Percentiles rank a stretch among this genome's conserved stretches.
These are phyloP conservation scores for Geotrichum carabidarum DNA, from an alignment of 1,139 yeast species.

Conservation along the genomic window DNA sequence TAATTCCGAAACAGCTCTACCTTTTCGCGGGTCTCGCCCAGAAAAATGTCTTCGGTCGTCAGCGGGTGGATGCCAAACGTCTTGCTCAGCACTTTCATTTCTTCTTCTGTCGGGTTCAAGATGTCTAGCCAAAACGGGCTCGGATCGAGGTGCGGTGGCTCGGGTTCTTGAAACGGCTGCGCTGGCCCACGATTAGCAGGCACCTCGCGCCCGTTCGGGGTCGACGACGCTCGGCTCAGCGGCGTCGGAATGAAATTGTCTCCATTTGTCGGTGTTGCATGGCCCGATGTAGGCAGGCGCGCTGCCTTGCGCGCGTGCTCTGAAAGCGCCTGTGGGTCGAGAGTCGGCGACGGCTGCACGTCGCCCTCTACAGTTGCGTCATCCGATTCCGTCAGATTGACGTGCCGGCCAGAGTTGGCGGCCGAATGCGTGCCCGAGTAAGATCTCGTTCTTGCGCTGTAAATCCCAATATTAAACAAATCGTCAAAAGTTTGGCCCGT, in stretches of 20 bases:
- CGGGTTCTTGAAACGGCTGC: not conserved
- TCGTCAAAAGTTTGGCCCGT: constrained; percentile 38
- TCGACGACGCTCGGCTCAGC: constrained; percentile 1
- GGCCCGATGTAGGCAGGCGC: not conserved
- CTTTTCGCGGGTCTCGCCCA: constrained; percentile 92
- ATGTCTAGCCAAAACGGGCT: constrained; percentile 88
- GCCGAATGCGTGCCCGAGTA: not conserved
- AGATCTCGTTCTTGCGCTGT: not conserved
- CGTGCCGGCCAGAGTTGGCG: not conserved
- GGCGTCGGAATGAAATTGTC: not conserved
- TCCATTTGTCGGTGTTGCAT: not conserved
- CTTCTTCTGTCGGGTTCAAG: constrained; percentile 88
- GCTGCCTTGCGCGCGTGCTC: not conserved
- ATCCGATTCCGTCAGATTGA: not conserved
- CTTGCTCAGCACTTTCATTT: constrained; percentile 85
- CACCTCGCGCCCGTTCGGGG: not conserved
- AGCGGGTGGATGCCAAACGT: constrained; percentile 92
- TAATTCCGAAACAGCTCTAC: constrained; percentile 86
- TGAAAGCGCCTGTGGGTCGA: not conserved
- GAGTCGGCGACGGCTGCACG: no score
- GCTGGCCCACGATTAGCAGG: constrained; percentile 7
- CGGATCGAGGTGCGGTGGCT: constrained; percentile 40
- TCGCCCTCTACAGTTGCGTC: not conserved
- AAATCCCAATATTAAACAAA: constrained; percentile 26
- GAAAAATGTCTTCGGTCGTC: constrained; percentile 90